A percentile compares a stretch with the other conserved stretches of the same genome.
These are phyloP conservation scores for Ailanthus altissimus DNA, from an alignment of 345 rosid genomes.

Conservation along the genomic window DNA sequence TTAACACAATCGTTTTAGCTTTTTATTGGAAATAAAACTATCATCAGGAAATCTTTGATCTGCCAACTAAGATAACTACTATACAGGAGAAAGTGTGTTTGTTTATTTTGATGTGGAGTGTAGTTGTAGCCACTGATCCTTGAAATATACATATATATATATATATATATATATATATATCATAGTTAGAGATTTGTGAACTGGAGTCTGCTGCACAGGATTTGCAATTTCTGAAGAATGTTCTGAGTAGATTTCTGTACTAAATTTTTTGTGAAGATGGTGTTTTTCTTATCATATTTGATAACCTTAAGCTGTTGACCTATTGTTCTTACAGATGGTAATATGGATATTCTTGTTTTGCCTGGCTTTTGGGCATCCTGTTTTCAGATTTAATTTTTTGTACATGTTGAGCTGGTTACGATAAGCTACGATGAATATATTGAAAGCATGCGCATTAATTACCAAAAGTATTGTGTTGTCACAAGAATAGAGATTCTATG, in stretches of 20 bases:
- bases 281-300: conserved; percentile 1
- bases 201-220: conserved; percentile 6
- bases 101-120: not conserved
- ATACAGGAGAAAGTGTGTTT: conserved; percentile 8
- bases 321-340: conserved; percentile 2
- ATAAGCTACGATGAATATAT: not conserved
- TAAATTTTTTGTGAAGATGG: not conserved
- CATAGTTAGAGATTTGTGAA: not conserved
- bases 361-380: conserved; percentile 5
- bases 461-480: not conserved
- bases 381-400: conserved; percentile 18
- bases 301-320: not conserved
- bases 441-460: not conserved
- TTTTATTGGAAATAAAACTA: no score
- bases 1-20: no score
- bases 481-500: conserved; percentile 3
- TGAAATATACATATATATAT: not conserved
- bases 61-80: not conserved
- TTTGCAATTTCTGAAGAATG: conserved; percentile 11
- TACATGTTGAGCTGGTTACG: conserved; percentile 4
- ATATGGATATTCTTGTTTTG: conserved; percentile 4
- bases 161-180: no score
- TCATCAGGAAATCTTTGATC: not conserved
- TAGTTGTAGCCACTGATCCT: conserved; percentile 15
- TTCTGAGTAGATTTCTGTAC: conserved; percentile 3